These are phyloP conservation scores for Colletotrichum sp. DNA, from an alignment of 2,329 filamentous ascomycete genomes.

Conservation along the genomic window DNA sequence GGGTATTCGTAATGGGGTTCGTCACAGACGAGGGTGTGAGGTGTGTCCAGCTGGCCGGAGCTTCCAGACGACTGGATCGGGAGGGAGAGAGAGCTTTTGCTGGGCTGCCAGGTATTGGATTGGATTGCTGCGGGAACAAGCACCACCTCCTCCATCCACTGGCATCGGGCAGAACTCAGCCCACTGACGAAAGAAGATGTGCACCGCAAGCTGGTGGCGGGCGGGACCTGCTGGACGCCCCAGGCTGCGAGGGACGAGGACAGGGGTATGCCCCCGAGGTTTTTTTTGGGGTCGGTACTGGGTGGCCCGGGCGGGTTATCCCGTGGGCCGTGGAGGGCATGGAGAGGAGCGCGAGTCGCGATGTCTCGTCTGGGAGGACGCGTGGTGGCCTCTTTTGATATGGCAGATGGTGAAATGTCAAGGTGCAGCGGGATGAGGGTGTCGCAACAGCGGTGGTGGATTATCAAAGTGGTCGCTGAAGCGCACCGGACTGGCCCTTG, in stretches of 20 bases:
- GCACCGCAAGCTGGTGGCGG: neutral
- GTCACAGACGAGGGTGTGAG: conserved; percentile 13
- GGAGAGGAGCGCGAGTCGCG: conserved; percentile 14
- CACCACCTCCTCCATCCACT: neutral
- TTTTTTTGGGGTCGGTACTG: conserved; percentile 5
- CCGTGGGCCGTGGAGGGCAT: conserved; percentile 13
- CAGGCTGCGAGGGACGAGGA: neutral
- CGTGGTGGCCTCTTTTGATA: neutral
- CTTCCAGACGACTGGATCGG: conserved; percentile 6
- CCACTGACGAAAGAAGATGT: conserved; percentile 15
- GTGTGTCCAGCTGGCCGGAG: conserved; percentile 16
- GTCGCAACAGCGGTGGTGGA: neutral
- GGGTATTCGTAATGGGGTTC: conserved; percentile 15
- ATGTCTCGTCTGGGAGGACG: conserved; percentile 3
- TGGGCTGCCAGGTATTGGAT: neutral
- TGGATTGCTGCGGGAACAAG: neutral
- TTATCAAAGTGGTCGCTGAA: neutral
- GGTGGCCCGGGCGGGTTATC: conserved; percentile 18
- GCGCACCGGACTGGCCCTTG: neutral
- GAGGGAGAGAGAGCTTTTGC: conserved; percentile 5
- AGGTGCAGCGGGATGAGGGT: neutral
- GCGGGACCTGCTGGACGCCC: conserved; percentile 8
- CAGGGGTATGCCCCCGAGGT: conserved; percentile 14
- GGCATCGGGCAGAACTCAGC: neutral
- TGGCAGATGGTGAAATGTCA: neutral